phyloP scores from a whole-genome alignment of 106 monocot genomes.

The Acanthochlamys bracteata region DNA sequence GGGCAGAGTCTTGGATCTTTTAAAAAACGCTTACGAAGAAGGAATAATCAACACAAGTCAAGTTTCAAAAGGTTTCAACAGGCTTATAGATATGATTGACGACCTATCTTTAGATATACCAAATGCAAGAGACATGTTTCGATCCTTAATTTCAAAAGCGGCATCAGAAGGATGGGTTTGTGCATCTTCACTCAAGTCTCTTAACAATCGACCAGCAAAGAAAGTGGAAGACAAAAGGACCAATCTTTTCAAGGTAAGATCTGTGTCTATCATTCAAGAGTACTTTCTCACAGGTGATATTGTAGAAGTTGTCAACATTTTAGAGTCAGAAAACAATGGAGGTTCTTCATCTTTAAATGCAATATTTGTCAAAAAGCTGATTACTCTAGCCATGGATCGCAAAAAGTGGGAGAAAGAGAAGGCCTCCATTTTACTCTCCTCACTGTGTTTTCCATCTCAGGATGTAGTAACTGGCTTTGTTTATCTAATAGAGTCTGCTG shows the following conservation, averaged over 20 bases:
- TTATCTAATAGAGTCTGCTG: constrained; percentile 42
- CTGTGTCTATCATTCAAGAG: constrained; percentile 40
- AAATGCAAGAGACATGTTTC: constrained; percentile 36
- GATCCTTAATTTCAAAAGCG: constrained; percentile 45
- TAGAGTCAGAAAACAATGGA: constrained; percentile 25
- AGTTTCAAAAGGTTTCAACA: constrained; percentile 61
- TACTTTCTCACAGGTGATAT: constrained; percentile 69
- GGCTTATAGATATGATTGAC: constrained; percentile 54
- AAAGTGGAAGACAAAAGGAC: constrained; percentile 25
- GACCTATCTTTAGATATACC: constrained; percentile 69
- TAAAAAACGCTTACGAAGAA: constrained; percentile 45
- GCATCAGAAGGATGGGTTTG: constrained; percentile 74
- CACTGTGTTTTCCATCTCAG: constrained; percentile 42
- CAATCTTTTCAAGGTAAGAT: constrained; percentile 33
- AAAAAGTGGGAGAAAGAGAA: constrained; percentile 73
- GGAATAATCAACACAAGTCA: constrained; percentile 63
- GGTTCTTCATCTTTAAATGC: constrained; percentile 17
- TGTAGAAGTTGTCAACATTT: constrained; percentile 31
- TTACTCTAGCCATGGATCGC: constrained; percentile 65
- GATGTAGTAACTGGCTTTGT: constrained; percentile 44
- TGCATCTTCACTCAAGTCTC: constrained; percentile 41
- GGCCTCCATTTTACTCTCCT: constrained; percentile 57
- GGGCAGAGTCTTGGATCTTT: constrained; percentile 31
- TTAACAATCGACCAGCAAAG: constrained; percentile 13
- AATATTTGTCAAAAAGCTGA: constrained; percentile 60